Evolutionary conservation across 495 filamentous ascomycete species (phyloP), one percentile per base, ranked within the genome.

Genomic region (Xylaria curta): DNA sequence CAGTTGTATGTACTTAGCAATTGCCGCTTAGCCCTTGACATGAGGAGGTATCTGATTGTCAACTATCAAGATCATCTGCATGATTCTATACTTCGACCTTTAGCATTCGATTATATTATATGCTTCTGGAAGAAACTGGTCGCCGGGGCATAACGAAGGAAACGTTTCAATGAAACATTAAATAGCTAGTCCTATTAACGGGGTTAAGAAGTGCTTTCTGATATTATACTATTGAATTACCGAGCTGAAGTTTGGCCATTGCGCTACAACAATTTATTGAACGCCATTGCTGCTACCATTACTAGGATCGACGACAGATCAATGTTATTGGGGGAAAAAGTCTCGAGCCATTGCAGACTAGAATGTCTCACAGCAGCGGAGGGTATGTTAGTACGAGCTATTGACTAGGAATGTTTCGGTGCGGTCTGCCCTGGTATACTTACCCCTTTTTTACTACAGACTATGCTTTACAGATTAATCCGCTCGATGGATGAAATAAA

Each of bases 271-370:
- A 36, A 8, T 19, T 13, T 66, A 66, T 53, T 53, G 46, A 53
- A 53, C 63, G 63, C 63, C 46, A 53, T 66, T n/a, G 9, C 24
- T 65, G 46, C 26, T 46, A 49, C 63, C 44, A 31, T 65, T 53
- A 26, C 46, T 40, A 28, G 63, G 63, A 66, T 49, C 46, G 63
- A 66, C 44, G 36, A 66, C 46, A 42, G 33, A n/a, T n/a, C 1
- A 46, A 73, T 3, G 61, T 31, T 26, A 47, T 33, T 36, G 62
- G 62, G 21, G 3, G 28, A 31, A 3, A 65, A 36, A 15, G 19
- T 65, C 26, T 51, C 15, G 4, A n/a, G 54, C 4, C 54, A 59
- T 59, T 31, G 10, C 12, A 33, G 31, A 19, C 38, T 33, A 6
- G 26, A 33, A 19, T 12, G 24, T 58, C 12, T 58, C 54, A 33